phyloP scores from a whole-genome alignment of 805 yeast genomes.

The Candida sphagnicola region DNA sequence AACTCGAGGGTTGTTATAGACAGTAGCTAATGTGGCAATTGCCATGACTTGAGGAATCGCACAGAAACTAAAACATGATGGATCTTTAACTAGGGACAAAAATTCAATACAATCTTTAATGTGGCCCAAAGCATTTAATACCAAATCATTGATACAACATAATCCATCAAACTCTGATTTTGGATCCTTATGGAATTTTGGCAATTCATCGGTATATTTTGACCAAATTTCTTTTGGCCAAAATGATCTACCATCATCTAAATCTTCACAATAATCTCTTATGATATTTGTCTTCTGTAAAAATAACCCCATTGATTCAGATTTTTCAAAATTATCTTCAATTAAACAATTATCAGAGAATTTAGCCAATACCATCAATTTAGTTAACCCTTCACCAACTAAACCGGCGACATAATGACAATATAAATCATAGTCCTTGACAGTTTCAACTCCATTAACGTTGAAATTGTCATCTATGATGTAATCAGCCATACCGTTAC shows the following conservation, averaged over 20 bases:
- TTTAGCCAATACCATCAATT: conserved; percentile 69
- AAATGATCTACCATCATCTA: conserved; percentile 86
- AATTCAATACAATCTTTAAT: conserved; percentile 73
- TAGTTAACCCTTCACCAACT: conserved; percentile 94
- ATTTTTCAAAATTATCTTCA: conserved; percentile 50
- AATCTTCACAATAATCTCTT: conserved; percentile 90
- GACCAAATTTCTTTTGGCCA: conserved; percentile 97
- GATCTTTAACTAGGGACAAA: conserved; percentile 73
- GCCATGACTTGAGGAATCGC: conserved; percentile 99
- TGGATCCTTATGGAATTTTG: conserved; percentile 47
- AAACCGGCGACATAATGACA: conserved; percentile 98
- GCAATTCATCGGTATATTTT: conserved; percentile 63
- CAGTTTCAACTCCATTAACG: conserved; percentile 70
- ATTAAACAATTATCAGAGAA: conserved; percentile 55
- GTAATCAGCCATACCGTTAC: conserved; percentile 97
- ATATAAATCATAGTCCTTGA: conserved; percentile 81
- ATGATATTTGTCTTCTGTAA: conserved; percentile 95
- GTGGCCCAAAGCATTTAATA: conserved; percentile 73
- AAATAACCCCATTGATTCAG: conserved; percentile 90
- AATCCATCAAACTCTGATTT: conserved; percentile 56
- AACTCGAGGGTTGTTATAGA: conserved; percentile 75
- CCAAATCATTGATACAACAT: conserved; percentile 76
- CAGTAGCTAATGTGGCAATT: conserved; percentile 84
- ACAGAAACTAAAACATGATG: conserved; percentile 83
- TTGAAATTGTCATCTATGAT: conserved; percentile 74